Conservation (phyloP, 2,329 filamentous ascomycete species). For the Pseudogymnoascus sp. region DNA sequence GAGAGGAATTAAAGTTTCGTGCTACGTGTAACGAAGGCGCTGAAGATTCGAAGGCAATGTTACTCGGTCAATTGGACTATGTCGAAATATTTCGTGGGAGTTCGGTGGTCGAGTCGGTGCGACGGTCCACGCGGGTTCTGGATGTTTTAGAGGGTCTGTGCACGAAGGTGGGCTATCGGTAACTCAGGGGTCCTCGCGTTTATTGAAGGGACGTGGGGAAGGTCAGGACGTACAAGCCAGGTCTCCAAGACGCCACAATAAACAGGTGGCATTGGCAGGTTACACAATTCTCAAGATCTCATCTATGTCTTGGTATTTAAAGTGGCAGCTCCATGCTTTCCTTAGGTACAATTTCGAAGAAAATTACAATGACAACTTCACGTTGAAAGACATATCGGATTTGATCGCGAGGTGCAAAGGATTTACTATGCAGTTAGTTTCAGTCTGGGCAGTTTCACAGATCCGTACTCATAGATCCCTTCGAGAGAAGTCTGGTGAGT, state of each 20-base stretch:
- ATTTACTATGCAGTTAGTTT: neutral
- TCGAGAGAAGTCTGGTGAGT: neutral
- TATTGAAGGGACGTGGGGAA: neutral
- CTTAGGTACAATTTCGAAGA: neutral
- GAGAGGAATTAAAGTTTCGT: neutral
- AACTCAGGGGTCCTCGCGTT: slow-evolving; percentile 4
- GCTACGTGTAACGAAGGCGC: neutral
- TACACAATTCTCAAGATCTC: neutral
- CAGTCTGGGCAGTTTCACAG: neutral
- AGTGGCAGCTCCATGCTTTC: neutral
- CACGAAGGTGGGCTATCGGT: neutral
- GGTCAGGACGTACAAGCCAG: neutral
- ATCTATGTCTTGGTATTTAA: neutral
- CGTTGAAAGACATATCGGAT: neutral
- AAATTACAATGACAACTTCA: neutral
- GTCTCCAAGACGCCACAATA: neutral
- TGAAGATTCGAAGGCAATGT: neutral
- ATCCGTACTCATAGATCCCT: neutral
- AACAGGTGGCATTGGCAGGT: neutral
- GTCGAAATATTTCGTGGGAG: neutral
- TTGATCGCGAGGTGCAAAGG: neutral
- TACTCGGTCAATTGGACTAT: neutral
- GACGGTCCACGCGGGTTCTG: slow-evolving; percentile 1
- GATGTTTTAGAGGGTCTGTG: slow-evolving; percentile 5
- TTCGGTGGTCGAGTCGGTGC: neutral